Evolutionary conservation across 345 rosid genomes (phyloP), one percentile per base, ranked within the genome.

Genomic region (Gossypium raimondii): DNA sequence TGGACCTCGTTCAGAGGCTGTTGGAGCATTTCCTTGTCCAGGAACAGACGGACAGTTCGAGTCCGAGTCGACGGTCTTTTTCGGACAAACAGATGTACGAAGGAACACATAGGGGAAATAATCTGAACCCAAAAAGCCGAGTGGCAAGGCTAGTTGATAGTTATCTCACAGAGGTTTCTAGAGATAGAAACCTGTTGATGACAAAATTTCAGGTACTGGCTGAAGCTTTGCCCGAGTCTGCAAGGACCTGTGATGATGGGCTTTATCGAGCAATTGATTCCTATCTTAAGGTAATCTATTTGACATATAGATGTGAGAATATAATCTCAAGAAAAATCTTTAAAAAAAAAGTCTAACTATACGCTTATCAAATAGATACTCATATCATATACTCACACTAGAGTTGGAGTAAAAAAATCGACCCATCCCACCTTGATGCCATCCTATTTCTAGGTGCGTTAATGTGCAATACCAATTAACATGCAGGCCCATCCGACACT

Each of bases 101-200:
- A 8, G 87, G 82, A 67, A 71, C 79, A 38, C 91, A 67, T 47
- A 81, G 84, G 63, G 77, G 76, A 55, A 71, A 25, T n/a, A 85
- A 86, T 67, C 86, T 88, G 55, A 91, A 80, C 76, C 97, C 99
- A 11, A 93, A 95, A 82, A 86, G 86, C 92, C 88, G 92, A 87
- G 99, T 95, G 2, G 97, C 99, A n/a, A 89, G 99, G 78, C 93
- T 95, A 63, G 98, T 95, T 27, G 99, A 95, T 78, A 90, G 99
- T 77, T 95, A 91, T 75, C 97, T 95, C 12, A 95, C 99, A 0
- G 99, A 95, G 82, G 97, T 95, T n/a, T 91, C 99, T 67, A 81
- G 94, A 75, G 99, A 95, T 58, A 60, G 99, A 78, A 95, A 88
- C 83, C 90, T 95, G 20, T 88, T 94, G 17, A 74, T 89, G 63